Conservation (phyloP, 306 rosid genomes). For the Trichosanthes truncata region DNA sequence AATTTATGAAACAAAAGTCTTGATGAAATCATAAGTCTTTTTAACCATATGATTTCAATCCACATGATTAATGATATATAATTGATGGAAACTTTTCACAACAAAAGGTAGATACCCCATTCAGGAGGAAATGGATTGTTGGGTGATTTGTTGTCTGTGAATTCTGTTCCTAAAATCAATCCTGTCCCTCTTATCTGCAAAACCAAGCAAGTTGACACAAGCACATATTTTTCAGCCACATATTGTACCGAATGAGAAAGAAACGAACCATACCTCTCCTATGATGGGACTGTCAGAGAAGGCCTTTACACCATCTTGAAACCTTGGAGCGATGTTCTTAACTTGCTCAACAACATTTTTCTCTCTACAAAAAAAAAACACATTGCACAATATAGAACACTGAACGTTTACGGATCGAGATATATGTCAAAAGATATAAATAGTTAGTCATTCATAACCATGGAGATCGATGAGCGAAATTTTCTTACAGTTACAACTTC, state of each 20-base stretch:
- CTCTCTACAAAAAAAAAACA: constrained; percentile 43
- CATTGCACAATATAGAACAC: neutral
- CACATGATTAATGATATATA: neutral
- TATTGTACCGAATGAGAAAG: neutral
- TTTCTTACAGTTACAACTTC: neutral
- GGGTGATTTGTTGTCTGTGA: constrained; percentile 81
- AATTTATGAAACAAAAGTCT: neutral
- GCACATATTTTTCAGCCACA: neutral
- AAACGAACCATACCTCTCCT: constrained; percentile 59
- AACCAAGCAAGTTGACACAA: constrained; percentile 1
- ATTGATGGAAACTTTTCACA: neutral
- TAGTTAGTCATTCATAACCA: neutral
- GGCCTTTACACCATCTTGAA: constrained; percentile 83
- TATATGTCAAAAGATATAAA: neutral
- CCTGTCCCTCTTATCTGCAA: constrained; percentile 87
- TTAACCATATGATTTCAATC: neutral
- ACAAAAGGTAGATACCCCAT: constrained; percentile 52
- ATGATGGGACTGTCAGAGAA: constrained; percentile 69
- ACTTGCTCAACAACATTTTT: constrained; percentile 57
- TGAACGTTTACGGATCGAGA: neutral
- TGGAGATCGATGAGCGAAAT: neutral
- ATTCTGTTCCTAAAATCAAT: constrained; percentile 67
- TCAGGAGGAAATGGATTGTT: constrained; percentile 76
- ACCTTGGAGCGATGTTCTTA: constrained; percentile 46
- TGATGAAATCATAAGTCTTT: neutral